phyloP scores from a whole-genome alignment of 2,329 filamentous ascomycete genomes.

The Cladophialophora bantiana region DNA sequence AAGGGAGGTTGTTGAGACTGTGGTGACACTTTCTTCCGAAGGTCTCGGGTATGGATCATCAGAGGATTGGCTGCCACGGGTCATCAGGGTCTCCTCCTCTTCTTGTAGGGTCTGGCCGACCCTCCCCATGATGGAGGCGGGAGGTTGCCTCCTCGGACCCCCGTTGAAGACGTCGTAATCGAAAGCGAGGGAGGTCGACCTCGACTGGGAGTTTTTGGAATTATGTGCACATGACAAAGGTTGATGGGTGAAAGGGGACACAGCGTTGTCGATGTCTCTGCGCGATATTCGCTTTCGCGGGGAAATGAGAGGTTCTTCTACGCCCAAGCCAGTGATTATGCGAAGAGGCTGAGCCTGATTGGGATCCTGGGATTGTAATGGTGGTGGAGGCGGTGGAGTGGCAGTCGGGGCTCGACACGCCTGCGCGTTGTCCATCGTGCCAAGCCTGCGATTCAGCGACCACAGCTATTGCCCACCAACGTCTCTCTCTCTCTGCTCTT shows the following conservation, averaged over 20 bases:
- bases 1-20: conserved; percentile 42
- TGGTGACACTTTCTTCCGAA: conserved; percentile 39
- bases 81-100: conserved; percentile 32
- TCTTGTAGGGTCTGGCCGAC: conserved; percentile 8
- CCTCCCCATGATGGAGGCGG: conserved; percentile 24
- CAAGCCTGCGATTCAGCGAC: conserved; percentile 6
- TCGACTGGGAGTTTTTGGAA: conserved; percentile 21
- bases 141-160: conserved; percentile 17
- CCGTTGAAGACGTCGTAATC: conserved; percentile 29
- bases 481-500: neutral
- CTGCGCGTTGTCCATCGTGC: conserved; percentile 4
- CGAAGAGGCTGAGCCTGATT: conserved; percentile 5
- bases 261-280: conserved; percentile 20
- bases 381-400: neutral
- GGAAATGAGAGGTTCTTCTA: conserved; percentile 23
- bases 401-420: conserved; percentile 1
- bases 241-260: conserved; percentile 16
- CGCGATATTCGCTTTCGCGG: conserved; percentile 30
- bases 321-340: conserved; percentile 29
- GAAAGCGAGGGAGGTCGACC: conserved; percentile 33
- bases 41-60: conserved; percentile 8
- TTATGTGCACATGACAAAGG: conserved; percentile 29
- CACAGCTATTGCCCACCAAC: neutral
- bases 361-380: neutral
- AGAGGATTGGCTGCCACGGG: conserved; percentile 13